Base-by-base conservation (phyloP, 164 flowering plant species). In the Paratinospora sagittata region DNA sequence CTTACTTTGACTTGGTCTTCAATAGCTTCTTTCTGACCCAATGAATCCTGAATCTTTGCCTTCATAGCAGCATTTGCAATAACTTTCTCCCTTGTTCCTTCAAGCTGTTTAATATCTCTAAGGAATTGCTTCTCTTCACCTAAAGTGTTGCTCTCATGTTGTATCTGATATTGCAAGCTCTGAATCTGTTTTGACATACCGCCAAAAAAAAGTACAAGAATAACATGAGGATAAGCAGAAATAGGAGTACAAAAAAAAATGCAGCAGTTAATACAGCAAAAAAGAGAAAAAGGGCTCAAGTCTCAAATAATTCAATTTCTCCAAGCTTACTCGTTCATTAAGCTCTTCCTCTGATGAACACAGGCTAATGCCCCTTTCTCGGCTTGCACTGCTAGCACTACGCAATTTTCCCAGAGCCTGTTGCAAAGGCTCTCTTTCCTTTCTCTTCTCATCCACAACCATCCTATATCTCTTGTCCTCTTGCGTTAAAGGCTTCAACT, bases 311-410 rank as follows among this genome's bases (percentile, higher is more conserved):
- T 30, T 6, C 43, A 43, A 68, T 10, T 43, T n/a, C 19, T 33
- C 33, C 34, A 57, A 73, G 68, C 94, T 82, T 87, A 95, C 99
- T 71, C 80, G 58, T 37, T 78, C 84, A 83, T 96, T 85, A 34
- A 96, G 91, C 82, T 96, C 98, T 84, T 84, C 90, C 82, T 90
- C 98, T 34, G 97, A 89, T 60, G 96, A 88, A 75, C 93, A 96
- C 72, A 96, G 36, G 57, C 79, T 83, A 68, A 75, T 76, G 72
- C 91, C 86, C 55, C 69, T 84, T 58, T 83, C 91, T 64, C 92
- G 81, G 41, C 80, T 82, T 62, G 76, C 75, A 72, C 52, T 73
- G 74, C 80, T 81, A 37, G 88, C 58, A 76, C 66, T 80, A 41
- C 93, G 97, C 73, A 92, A 80, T 84, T 89, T 82, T 23, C 93